Percentiles rank a stretch among this genome's conserved stretches.
Conservation (phyloP, 108 stramenopile species). For the Aurantiochytrium sp. region DNA sequence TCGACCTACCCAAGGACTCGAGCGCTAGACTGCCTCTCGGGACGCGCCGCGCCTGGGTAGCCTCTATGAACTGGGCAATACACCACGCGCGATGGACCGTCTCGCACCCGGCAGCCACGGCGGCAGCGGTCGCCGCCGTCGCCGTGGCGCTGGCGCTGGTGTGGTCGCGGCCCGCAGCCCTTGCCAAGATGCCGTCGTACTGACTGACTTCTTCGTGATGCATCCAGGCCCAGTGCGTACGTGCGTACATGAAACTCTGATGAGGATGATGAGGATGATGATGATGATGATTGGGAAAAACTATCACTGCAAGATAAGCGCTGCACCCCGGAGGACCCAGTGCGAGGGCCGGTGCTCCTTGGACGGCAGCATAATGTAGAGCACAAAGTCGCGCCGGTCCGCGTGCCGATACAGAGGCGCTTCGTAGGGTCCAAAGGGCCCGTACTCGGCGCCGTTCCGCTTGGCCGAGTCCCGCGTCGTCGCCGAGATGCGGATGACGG, state of each 20-base stretch:
- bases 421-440: not conserved
- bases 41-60: not conserved
- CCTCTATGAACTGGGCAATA: not conserved
- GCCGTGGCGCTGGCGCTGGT: not conserved
- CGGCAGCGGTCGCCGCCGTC: not conserved
- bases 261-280: too few relatives aligned
- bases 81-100: not conserved
- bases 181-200: too few relatives aligned
- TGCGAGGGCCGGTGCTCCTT: slow-evolving; percentile 22
- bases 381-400: not conserved
- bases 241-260: not conserved
- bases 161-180: not conserved
- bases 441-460: not conserved
- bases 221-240: not conserved
- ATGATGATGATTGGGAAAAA: too few relatives aligned
- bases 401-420: not conserved
- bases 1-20: not conserved
- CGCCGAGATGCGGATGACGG: slow-evolving; percentile 46
- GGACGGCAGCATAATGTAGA: not conserved
- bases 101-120: not conserved
- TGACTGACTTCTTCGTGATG: too few relatives aligned
- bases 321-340: not conserved
- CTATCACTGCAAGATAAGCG: too few relatives aligned
- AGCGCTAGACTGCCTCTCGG: not conserved
- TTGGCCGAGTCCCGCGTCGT: not conserved